These are phyloP conservation scores for Trichoderma sp. DNA, from an alignment of 2,329 filamentous ascomycete genomes.

Conservation along the genomic window DNA sequence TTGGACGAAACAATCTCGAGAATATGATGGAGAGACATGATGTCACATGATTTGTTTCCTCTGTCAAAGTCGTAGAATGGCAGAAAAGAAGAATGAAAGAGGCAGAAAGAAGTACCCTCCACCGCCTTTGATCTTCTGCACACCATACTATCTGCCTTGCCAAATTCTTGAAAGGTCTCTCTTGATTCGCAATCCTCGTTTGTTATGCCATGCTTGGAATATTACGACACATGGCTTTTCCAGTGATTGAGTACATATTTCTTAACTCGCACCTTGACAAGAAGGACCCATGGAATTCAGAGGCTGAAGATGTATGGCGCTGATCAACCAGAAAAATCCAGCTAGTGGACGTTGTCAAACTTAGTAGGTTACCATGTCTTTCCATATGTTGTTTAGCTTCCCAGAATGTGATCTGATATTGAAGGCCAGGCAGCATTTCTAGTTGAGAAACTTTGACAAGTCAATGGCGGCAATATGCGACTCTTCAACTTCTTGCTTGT, in stretches of 20 bases:
- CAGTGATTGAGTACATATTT: background rate
- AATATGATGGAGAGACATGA: background rate
- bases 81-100: background rate
- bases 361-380: background rate
- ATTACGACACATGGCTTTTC: background rate
- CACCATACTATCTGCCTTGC: background rate
- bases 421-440: background rate
- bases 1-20: background rate
- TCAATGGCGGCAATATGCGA: background rate
- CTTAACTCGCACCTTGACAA: background rate
- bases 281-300: background rate
- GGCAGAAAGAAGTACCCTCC: background rate
- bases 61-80: background rate
- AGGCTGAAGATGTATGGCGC: background rate
- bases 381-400: background rate
- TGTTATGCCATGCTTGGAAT: background rate
- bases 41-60: slow-evolving; percentile 2
- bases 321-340: background rate
- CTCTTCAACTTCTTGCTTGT: background rate
- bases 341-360: background rate
- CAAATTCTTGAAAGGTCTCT: background rate
- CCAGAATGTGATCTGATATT: background rate
- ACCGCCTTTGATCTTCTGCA: background rate
- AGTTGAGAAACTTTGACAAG: background rate
- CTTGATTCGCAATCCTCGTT: background rate